Base-by-base conservation (phyloP, 73 alveolate species). In the Symbiodinium pilosum region DNA sequence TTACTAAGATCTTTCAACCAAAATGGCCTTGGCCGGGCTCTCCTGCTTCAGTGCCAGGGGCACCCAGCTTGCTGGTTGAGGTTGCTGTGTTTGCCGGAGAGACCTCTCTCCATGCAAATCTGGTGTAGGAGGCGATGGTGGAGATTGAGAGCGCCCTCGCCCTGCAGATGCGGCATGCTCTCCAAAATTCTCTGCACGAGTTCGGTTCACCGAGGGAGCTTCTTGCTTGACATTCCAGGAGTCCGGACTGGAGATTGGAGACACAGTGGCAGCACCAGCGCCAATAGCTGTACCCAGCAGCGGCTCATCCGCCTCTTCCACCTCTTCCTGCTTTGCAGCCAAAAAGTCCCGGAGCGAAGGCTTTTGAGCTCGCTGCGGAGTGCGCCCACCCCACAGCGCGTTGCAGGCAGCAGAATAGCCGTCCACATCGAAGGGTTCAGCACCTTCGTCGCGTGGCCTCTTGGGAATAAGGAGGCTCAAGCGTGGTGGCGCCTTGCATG, bases 251-350 rank as follows among this genome's bases (percentile, higher is more conserved):
- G 77, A 64, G 2, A 5, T 24, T 36, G 77, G 77, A 8, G 77
- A 64, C 77, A 64, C 16, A 32, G 32, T 12, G 14, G 28, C 16
- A 32, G 77, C 32, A 16, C 30, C 16, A 24, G 32, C 34, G 43
- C 85, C 44, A 20, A 34, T 21, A 24, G 32, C 36, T 14, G 44
- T 71, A 24, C 85, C 44, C 43, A 34, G 85, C 43, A 34, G 47
- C 44, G 85, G 85, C 43, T 71, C 85, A 34, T 34, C 42, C 9
- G 42, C 43, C 43, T 71, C 85, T 30, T 71, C 85, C 9, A 4
- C 85, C 85, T 71, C 85, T 43, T 71, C 85, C 44, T 36, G 85
- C 85, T 71, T 71, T 8, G 85, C 85, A 11, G 85, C 85, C 85
- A 71, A 43, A 30, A 71, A 36, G 12, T 71, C 85, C 21, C 47